Base-by-base conservation (phyloP, 345 rosid species). In the Salix arbutifolia region DNA sequence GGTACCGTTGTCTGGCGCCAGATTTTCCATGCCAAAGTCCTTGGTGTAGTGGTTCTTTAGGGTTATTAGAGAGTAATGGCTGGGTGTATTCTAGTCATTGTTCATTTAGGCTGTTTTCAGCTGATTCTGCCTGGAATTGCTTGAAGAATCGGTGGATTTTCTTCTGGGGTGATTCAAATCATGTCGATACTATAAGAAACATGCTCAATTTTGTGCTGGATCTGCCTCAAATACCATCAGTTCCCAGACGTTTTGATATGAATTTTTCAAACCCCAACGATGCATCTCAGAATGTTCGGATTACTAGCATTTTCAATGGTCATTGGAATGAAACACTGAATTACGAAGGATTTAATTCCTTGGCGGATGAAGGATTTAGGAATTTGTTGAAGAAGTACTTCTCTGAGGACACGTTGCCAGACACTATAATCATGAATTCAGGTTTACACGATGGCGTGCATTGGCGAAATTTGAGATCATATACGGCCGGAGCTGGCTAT, bases 141-240 rank as follows among this genome's bases (percentile, higher is more conserved):
- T 82, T 96, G 81, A 87, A 89, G 72, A 72, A 65, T 78, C 74
- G 92, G 58, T 96, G 98, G 99, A 84, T 96, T 73, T 96, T 96
- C 96, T 96, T 93, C 78, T 92, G 97, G 98, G 99, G 99, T 2
- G 99, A 96, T 78, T 93, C 98, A 0, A 96, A 96, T 82, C 98
- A 96, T 23, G 99, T 96, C 0, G 99, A 96, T 74, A 89, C 98
- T 0, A 92, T 96, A 11, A 84, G 98, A 75, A 96, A 92, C 87
- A 84, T 89, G 92, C 85, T 96, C 70, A 91, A 90, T 78, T 92
- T 96, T 72, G 83, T 96, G 18, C 80, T 96, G 67, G 94, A 84
- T 78, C 84, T 86, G 85, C 91, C 97, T 12, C 85, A 86, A 30
- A 83, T 96, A 33, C 80, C 66, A 1, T 78, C 96, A 0, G 97